phyloP scores from a whole-genome alignment of 1,284 basidiomycete genomes.

The Trichosporon sp. region DNA sequence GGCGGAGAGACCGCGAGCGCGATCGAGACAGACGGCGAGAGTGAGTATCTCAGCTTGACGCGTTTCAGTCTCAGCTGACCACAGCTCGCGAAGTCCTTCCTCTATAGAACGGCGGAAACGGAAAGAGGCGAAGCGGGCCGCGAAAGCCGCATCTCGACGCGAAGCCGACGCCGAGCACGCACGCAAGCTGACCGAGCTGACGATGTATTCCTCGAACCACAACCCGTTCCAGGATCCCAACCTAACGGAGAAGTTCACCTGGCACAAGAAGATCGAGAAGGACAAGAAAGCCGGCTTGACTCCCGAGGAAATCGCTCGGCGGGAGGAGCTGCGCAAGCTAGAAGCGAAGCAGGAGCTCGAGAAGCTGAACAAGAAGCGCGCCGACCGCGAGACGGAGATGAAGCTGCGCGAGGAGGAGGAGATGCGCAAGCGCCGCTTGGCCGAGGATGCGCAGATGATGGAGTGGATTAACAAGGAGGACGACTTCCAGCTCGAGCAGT shows the following conservation, averaged over 20 bases:
- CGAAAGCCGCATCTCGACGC: constrained; percentile 74
- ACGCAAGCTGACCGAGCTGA: constrained; percentile 71
- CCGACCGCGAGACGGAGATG: constrained; percentile 85
- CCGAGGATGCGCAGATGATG: constrained; percentile 93
- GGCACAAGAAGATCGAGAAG: constrained; percentile 98
- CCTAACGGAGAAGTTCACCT: constrained; percentile 87
- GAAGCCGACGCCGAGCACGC: constrained; percentile 78
- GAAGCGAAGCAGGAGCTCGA: constrained; percentile 96
- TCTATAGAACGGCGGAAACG: constrained; percentile 49
- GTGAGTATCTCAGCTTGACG: constrained; percentile 22
- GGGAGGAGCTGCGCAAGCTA: constrained; percentile 72
- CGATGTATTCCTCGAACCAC: constrained; percentile 86
- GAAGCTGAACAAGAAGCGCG: constrained; percentile 78
- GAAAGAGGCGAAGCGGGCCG: constrained; percentile 67
- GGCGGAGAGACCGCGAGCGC: constrained; percentile 21
- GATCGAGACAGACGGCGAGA: constrained; percentile 39
- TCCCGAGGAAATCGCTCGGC: constrained; percentile 68
- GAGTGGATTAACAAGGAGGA: constrained; percentile 98
- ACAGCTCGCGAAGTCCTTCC: constrained; percentile 40
- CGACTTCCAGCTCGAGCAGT: constrained; percentile 94
- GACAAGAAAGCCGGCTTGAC: constrained; percentile 83
- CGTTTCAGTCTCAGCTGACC: not conserved
- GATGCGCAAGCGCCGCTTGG: constrained; percentile 73
- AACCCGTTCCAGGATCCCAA: constrained; percentile 98
- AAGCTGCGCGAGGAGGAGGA: constrained; percentile 87